Base-by-base conservation (phyloP, 2,329 filamentous ascomycete genomes). In the Rhinocladiella similis region DNA sequence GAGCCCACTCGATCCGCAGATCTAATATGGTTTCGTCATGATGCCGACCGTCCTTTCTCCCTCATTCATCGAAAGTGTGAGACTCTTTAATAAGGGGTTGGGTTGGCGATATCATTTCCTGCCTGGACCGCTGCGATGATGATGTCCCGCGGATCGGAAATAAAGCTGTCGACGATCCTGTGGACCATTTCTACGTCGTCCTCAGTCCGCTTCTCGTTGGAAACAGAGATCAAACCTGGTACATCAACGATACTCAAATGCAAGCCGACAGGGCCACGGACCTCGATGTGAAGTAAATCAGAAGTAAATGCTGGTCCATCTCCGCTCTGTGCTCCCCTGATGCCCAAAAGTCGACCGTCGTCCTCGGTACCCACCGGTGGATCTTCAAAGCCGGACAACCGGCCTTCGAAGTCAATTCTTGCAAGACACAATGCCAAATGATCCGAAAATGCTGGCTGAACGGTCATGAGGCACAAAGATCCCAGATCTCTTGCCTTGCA, bases 211-310 rank as follows among this genome's bases (percentile, higher is more conserved):
- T 76, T 19, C 18, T 54, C 33, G 20, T 49, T 79, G 19, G 75
- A 69, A 0, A 73, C 73, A 29, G 77, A 73, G 53, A 83, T 80
- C 5, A 86, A 68, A 1, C 81, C 80, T 0, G 81, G 81, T 5
- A 84, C 73, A 57, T 84, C 82, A 13, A 84, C 80, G 0, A 84
- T 68, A 0, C 76, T 83, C 12, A 84, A 66, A 1, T 77, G 76
- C 1, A 72, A 69, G 5, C 67, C 57, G 29, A 69, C 63, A 4
- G 69, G 70, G 2, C 69, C 71, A 27, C 59, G 63, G 19, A 70
- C 66, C 25, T 66, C 63, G 14, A 60, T 33, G 14, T 43, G 27
- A 19, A 60, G 50, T 5, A 57, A 33, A 74, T 81, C 69, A 70
- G 78, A 59, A 12, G 57, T 61, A 45, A 64, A 60, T 63, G 65